phyloP scores from a whole-genome alignment of 148 eudicot species.

The Hydrangea macrophylla region DNA sequence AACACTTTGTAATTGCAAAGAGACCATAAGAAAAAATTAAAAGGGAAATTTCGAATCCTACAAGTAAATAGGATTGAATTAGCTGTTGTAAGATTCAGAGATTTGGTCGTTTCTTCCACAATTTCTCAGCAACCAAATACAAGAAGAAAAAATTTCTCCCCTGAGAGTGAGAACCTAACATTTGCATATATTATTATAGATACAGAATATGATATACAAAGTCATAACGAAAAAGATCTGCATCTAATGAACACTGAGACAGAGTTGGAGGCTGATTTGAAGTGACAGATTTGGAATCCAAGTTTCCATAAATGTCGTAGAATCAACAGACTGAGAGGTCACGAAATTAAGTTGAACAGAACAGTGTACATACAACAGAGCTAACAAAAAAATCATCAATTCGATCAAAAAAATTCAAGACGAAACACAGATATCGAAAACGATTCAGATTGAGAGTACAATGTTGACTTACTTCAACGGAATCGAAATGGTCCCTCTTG shows the following conservation, averaged over 20 bases:
- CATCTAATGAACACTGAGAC: too few species aligned
- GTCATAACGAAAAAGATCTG: too few species aligned
- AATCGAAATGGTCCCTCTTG: constrained; percentile 73
- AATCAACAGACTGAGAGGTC: not conserved
- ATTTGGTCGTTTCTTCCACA: not conserved
- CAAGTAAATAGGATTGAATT: too few species aligned
- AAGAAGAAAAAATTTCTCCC: not conserved
- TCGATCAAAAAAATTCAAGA: not conserved
- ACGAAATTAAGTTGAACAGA: not conserved
- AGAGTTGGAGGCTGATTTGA: too few species aligned
- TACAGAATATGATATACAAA: not conserved
- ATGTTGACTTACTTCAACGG: constrained; percentile 20
- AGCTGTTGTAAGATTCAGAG: not conserved
- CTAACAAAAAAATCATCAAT: not conserved
- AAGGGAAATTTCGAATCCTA: not conserved
- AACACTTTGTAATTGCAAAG: not conserved
- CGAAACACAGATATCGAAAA: not conserved
- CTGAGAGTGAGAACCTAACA: too few species aligned
- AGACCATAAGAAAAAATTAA: not conserved
- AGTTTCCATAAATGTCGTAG: not conserved
- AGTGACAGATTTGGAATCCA: not conserved
- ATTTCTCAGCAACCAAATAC: not conserved
- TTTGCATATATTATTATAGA: not conserved
- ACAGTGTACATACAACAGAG: not conserved
- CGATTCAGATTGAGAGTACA: not conserved